A percentile compares a stretch with the other conserved stretches of the same genome.
Conservation (phyloP, 176 grass and related monocot genomes). For the Oryza glaberrima region DNA sequence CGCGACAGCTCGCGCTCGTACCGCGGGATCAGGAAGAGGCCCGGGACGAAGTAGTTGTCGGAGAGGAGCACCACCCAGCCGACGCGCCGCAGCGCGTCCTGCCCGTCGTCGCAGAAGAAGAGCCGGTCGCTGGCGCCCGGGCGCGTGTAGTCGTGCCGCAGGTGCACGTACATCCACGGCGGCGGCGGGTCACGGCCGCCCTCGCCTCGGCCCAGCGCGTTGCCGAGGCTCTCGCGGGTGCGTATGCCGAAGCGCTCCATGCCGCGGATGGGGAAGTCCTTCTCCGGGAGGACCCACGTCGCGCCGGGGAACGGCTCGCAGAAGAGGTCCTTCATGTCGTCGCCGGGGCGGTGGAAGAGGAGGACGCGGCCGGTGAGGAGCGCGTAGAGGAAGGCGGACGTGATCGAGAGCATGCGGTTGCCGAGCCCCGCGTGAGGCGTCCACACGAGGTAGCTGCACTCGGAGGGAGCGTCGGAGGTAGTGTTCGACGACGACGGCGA, state of each 20-base stretch:
- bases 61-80: constrained; percentile 57
- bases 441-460: constrained; percentile 69
- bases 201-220: constrained; percentile 27
- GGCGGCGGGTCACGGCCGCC: neutral
- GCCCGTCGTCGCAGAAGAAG: constrained; percentile 72
- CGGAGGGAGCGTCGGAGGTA: neutral
- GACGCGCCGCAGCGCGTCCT: constrained; percentile 42
- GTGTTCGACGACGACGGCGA: constrained; percentile 1
- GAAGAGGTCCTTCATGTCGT: constrained; percentile 46
- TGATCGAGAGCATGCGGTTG: constrained; percentile 56
- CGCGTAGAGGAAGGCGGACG: constrained; percentile 67
- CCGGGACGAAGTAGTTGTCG: constrained; percentile 65
- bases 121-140: neutral
- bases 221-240: constrained; percentile 45
- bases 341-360: constrained; percentile 31
- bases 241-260: constrained; percentile 12
- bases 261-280: constrained; percentile 45
- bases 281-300: constrained; percentile 52
- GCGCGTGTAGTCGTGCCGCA: constrained; percentile 39
- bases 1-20: constrained; percentile 39
- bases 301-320: constrained; percentile 66
- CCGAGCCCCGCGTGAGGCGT: constrained; percentile 49
- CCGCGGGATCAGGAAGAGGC: constrained; percentile 47
- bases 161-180: constrained; percentile 57
- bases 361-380: constrained; percentile 60